phyloP scores from a whole-genome alignment of 169 alveolate species.

The Eimeria necatrix region DNA sequence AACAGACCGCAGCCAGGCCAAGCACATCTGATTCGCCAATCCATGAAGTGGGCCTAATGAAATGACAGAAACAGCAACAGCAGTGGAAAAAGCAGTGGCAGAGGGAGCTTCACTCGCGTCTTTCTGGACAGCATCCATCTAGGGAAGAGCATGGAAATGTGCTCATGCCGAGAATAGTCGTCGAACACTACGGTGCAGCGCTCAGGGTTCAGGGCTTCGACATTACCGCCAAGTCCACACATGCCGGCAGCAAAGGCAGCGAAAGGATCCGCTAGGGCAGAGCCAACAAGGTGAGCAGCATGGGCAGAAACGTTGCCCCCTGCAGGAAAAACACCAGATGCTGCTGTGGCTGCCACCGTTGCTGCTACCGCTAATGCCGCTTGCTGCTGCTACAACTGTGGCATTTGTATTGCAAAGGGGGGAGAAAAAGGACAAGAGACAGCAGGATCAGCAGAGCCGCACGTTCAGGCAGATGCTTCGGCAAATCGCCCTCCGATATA shows the following conservation, averaged over 20 bases:
- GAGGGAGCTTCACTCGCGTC: too few species aligned
- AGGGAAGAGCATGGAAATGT: neutral
- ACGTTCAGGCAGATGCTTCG: neutral
- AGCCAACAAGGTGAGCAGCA: constrained; percentile 95
- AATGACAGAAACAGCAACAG: neutral
- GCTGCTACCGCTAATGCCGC: neutral
- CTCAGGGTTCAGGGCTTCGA: too few species aligned
- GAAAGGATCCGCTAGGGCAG: constrained; percentile 96
- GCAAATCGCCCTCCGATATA: neutral
- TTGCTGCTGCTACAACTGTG: neutral
- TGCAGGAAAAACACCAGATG: constrained; percentile 78
- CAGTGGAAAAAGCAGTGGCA: neutral
- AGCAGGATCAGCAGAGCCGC: neutral
- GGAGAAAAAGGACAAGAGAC: neutral
- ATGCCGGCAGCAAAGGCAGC: constrained; percentile 93
- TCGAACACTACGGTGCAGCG: too few species aligned
- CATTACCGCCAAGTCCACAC: constrained; percentile 93
- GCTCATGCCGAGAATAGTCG: too few species aligned
- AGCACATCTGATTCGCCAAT: constrained; percentile 96
- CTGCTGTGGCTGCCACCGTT: neutral
- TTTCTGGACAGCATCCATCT: neutral
- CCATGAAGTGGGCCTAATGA: constrained; percentile 97
- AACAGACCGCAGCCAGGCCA: constrained; percentile 94
- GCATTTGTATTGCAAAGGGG: neutral
- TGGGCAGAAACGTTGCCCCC: constrained; percentile 98